These are phyloP conservation scores for Camellia lanceoleosa DNA, from an alignment of 148 eudicot species.

Conservation along the genomic window DNA sequence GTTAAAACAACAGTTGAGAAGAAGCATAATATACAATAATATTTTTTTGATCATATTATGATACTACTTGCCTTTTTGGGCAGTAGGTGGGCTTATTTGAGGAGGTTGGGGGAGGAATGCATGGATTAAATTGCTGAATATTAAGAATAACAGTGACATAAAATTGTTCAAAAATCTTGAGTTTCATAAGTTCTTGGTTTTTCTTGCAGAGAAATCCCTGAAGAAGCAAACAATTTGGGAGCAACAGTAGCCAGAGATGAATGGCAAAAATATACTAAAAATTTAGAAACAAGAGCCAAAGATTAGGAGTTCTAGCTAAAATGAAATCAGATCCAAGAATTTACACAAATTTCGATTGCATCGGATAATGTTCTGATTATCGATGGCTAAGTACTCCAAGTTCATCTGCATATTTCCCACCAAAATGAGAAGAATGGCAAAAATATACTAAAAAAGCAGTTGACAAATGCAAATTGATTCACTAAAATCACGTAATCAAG, in stretches of 20 bases:
- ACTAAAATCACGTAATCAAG: constrained; percentile 7
- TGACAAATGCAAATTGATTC: constrained; percentile 5
- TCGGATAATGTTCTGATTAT: constrained; percentile 64
- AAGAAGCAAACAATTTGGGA: constrained; percentile 11
- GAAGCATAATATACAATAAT: background rate
- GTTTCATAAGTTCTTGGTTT: background rate
- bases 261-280: too few relatives aligned
- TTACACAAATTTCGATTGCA: background rate
- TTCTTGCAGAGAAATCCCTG: background rate
- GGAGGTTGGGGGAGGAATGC: background rate
- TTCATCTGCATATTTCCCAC: constrained; percentile 73
- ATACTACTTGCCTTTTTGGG: background rate
- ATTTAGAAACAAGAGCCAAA: too few relatives aligned
- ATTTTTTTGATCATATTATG: too few relatives aligned
- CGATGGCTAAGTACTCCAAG: constrained; percentile 91
- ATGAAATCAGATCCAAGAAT: constrained; percentile 5
- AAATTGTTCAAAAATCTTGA: background rate
- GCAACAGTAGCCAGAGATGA: background rate
- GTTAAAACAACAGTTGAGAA: constrained; percentile 5
- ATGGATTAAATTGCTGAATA: background rate
- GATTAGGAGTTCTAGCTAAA: background rate
- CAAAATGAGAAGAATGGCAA: constrained; percentile 21
- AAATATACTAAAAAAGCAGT: constrained; percentile 11
- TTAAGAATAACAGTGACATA: constrained; percentile 1
- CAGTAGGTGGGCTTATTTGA: background rate